Percentiles rank a stretch among this genome's conserved stretches.
These are phyloP conservation scores for Aureobasidium melanogenum DNA, from an alignment of 2,329 filamentous ascomycete genomes.

Conservation along the genomic window DNA sequence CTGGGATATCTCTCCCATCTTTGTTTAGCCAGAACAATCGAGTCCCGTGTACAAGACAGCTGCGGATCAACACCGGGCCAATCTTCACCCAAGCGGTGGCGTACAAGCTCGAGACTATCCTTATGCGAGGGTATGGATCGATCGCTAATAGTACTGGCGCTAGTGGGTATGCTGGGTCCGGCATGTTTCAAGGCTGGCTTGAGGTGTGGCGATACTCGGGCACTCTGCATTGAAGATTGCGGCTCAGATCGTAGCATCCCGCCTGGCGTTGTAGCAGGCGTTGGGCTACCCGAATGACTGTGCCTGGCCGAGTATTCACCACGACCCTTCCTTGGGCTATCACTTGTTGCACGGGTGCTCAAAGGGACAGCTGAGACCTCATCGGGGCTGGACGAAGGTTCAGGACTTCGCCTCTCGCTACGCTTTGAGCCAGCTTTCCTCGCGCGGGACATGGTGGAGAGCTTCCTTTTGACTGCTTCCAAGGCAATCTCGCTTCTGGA, in stretches of 20 bases:
- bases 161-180: slow-evolving; percentile 14
- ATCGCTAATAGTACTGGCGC: slow-evolving; percentile 18
- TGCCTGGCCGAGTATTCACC: neutral
- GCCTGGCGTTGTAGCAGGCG: neutral
- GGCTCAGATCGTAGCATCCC: neutral
- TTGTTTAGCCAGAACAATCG: slow-evolving; percentile 21
- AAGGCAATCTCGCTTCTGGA: neutral
- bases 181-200: neutral
- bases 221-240: neutral
- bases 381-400: neutral
- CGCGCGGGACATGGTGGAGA: neutral
- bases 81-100: slow-evolving; percentile 15
- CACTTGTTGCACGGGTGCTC: neutral
- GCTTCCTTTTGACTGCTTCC: neutral
- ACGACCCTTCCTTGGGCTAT: neutral
- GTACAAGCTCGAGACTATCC: slow-evolving; percentile 24
- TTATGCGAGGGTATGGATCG: slow-evolving; percentile 19
- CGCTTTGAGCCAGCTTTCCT: neutral
- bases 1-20: slow-evolving; percentile 19
- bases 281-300: neutral
- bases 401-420: neutral
- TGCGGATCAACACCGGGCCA: slow-evolving; percentile 16
- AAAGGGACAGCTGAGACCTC: neutral
- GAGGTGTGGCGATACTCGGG: neutral
- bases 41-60: slow-evolving; percentile 21